These are phyloP conservation scores for Lasiodiplodia sp. DNA, from an alignment of 2,329 filamentous ascomycete genomes.

Conservation along the genomic window DNA sequence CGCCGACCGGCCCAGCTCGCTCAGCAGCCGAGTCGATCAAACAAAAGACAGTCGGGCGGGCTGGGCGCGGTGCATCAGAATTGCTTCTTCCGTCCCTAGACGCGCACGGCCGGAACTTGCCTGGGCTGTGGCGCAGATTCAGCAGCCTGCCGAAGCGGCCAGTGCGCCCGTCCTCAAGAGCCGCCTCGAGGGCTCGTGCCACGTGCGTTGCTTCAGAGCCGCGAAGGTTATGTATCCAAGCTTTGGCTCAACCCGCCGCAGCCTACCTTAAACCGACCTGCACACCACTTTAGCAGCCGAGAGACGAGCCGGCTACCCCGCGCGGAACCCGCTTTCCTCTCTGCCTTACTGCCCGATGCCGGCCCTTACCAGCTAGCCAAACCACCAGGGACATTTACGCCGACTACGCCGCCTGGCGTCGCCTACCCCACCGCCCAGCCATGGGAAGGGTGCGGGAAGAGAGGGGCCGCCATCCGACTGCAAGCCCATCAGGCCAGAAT, in stretches of 20 bases:
- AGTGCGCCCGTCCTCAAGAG: neutral
- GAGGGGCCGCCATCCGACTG: neutral
- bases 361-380: neutral
- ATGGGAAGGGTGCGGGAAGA: neutral
- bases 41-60: neutral
- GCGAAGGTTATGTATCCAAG: neutral
- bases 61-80: neutral
- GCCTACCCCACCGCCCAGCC: neutral
- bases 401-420: neutral
- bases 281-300: neutral
- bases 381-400: neutral
- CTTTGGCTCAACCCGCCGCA: conserved; percentile 4
- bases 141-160: neutral
- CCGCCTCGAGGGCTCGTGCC: neutral
- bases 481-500: neutral
- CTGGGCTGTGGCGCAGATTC: neutral
- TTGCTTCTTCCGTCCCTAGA: neutral
- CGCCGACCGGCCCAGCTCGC: neutral
- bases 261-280: conserved; percentile 1
- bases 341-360: neutral
- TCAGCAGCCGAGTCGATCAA: neutral
- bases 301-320: neutral
- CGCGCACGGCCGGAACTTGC: neutral
- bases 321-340: neutral
- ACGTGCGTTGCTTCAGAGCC: neutral